These are phyloP conservation scores for Spergularia azorica DNA, from an alignment of 179 eudicot genomes.

Conservation along the genomic window DNA sequence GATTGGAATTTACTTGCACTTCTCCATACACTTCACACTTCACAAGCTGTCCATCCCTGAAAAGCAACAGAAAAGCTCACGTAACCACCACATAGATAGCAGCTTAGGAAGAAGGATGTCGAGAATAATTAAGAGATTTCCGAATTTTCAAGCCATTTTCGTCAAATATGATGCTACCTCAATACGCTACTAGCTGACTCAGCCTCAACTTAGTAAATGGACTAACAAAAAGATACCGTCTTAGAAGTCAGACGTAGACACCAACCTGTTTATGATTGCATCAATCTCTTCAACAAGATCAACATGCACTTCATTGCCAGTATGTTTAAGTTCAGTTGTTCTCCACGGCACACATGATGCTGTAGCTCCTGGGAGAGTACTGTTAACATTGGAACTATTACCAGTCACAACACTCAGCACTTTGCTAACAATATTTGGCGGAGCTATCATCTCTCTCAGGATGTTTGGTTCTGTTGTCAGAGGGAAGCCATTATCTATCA, in stretches of 20 bases:
- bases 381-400: constrained; percentile 79
- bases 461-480: constrained; percentile 94
- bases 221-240: neutral
- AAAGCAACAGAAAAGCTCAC: constrained; percentile 30
- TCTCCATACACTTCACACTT: constrained; percentile 94
- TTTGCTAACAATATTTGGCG: constrained; percentile 89
- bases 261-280: constrained; percentile 80
- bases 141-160: neutral
- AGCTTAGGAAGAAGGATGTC: neutral
- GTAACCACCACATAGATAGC: constrained; percentile 10
- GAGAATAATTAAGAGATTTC: neutral
- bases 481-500: constrained; percentile 99
- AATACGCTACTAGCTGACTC: neutral
- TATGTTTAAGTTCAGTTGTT: constrained; percentile 74
- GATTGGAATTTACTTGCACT: constrained; percentile 80
- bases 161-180: neutral
- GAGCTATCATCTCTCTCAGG: constrained; percentile 90
- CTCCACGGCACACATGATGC: constrained; percentile 96
- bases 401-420: constrained; percentile 94
- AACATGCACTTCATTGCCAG: constrained; percentile 84
- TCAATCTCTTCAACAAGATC: constrained; percentile 95
- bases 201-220: neutral
- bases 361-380: constrained; percentile 85
- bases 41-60: constrained; percentile 83
- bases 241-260: constrained; percentile 2